Evolutionary conservation across 2,329 filamentous ascomycete genomes (phyloP), one percentile per base, ranked within the genome.

Genomic region (Aspergillus novofumigatus): DNA sequence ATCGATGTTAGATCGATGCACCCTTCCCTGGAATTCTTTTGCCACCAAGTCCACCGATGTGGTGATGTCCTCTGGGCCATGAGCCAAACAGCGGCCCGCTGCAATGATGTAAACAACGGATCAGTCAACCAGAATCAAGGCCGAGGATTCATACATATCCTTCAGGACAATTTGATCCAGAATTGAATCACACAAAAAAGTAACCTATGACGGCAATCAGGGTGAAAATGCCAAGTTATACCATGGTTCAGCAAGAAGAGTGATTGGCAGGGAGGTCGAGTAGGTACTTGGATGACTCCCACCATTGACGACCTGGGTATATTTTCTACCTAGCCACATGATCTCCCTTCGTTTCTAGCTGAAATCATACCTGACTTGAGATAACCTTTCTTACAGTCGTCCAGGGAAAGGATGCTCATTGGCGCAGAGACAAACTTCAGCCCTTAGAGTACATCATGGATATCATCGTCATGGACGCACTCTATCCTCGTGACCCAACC

Each of bases 401-500:
- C 32, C 32, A 17, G 32, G 32, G 14, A 38, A 38, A 7, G 5
- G 32, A 7, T 38, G 32, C 14, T 38, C 14, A 38, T 38, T 38
- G 32, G 32, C 14, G 14, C 32, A 38, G 32, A 38, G 32, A 38
- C 14, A 38, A 38, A n/a, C 32, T 38, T 38, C 32, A 38, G 32
- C 14, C 32, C 5, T 17, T 38, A 32, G 11, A 32, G 11, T 44
- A 45, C 14, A 45, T 45, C 42, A 45, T 45, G 20, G 20, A 25
- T 47, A 47, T 47, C 21, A 23, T 47, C 44, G 44, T 47, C 44
- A 47, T 47, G 44, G 44, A 47, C 23, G 14, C 14, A 23, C 20
- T 44, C 32, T 29, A 44, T 20, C 54, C 59, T 54, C 54, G 56
- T 61, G 59, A 55, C 52, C 52, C 14, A 29, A 23, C 25, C 10